Evolutionary conservation across 192 early-diverging fungal species (phyloP), one percentile per base, ranked within the genome.

Genomic region (Allomyces macrogynus): DNA sequence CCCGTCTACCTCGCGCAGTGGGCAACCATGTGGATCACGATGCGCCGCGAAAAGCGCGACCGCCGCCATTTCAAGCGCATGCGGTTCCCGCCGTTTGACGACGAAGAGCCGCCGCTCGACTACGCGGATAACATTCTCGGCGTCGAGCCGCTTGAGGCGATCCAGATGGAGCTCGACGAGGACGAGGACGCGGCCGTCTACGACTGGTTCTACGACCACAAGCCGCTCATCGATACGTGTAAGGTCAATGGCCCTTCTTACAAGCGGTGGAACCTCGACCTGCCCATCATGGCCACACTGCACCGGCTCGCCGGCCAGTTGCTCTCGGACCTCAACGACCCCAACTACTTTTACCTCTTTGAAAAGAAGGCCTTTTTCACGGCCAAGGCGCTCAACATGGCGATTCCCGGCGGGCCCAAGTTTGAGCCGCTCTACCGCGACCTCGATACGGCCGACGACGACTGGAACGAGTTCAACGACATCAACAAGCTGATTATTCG

Each of bases 381-480:
- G 23, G 89, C 96, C 61, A 99, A 99, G 75, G 88, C 93, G 9
- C 76, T 99, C 42, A 97, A 95, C 72, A 88, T 99, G 83, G 93
- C 93, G 11, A 93, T 99, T 68, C 96, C 96, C 0, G 93, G 93
- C 64, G 96, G 96, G 23, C 92, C 93, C 25, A 93, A 95, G 66
- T 99, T 99, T 43, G 96, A 99, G 76, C 93, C 96, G 10, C 78
- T 99, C 42, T 90, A 88, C 74, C 85, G 89, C n/a, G 96, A 99
- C 75, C 49, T 57, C 49, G 91, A 99, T 70, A 83, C 91, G 1
- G 88, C 84, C 1, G 96, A 99, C 74, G 93, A 99, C 73, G 96
- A 99, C 78, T 99, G 96, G 96, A 99, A 97, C 75, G 96, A 99
- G 73, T 99, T 99, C 76, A 99, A 99, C 77, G 96, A 99, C 71